A percentile compares a stretch with the other conserved stretches of the same genome.
Conservation (phyloP, 2,329 filamentous ascomycete species). For the Colletotrichum kahawae region DNA sequence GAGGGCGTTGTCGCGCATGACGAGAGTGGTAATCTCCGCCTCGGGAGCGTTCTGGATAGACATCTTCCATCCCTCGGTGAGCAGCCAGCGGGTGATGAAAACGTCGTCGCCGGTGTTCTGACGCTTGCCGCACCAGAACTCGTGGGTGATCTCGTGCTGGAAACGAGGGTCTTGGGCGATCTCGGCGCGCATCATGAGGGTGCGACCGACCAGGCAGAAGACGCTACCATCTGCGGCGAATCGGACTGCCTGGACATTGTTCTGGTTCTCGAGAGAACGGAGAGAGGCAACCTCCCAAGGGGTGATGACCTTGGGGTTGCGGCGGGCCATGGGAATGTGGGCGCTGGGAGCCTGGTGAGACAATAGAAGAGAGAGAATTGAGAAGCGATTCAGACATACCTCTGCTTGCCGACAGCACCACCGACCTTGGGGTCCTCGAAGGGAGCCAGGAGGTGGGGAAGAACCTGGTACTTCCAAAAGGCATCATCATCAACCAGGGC, state of each 20-base stretch:
- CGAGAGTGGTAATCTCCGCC: conserved; percentile 25
- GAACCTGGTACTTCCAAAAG: conserved; percentile 19
- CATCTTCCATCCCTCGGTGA: conserved; percentile 29
- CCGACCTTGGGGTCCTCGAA: conserved; percentile 29
- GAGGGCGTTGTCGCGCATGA: conserved; percentile 23
- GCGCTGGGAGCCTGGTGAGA: conserved; percentile 11
- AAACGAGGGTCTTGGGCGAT: conserved; percentile 28
- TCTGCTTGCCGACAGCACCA: conserved; percentile 27
- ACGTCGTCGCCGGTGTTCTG: conserved; percentile 31
- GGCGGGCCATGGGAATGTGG: conserved; percentile 23
- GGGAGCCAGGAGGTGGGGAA: conserved; percentile 28
- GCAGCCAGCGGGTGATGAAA: conserved; percentile 32
- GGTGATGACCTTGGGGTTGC: conserved; percentile 25
- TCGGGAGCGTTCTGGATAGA: conserved; percentile 29
- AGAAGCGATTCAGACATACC: neutral
- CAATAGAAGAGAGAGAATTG: neutral
- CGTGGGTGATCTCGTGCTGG: conserved; percentile 24
- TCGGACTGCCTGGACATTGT: conserved; percentile 22
- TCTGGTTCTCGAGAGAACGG: conserved; percentile 25
- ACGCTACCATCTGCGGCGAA: conserved; percentile 27
- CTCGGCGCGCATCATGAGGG: conserved; percentile 29
- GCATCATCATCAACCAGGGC: conserved; percentile 34
- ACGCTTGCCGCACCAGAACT: conserved; percentile 25
- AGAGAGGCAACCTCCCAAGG: conserved; percentile 32
- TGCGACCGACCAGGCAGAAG: conserved; percentile 32